Base-by-base conservation (phyloP, 352 stramenopile genomes). In the Globisporangium heterothallicum region DNA sequence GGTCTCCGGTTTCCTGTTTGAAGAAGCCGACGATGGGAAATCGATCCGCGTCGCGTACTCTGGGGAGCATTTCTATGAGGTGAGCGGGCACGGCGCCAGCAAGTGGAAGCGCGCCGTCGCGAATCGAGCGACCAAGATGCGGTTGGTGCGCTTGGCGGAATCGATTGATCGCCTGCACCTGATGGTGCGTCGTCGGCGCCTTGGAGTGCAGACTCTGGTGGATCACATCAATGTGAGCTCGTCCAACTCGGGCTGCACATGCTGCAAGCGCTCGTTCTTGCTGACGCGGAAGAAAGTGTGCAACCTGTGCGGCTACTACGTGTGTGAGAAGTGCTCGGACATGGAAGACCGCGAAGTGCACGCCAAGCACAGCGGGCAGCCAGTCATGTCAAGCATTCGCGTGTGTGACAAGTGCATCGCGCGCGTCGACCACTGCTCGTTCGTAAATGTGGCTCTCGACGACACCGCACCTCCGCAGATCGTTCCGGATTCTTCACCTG, bases 41-140 rank as follows among this genome's bases (percentile, higher is more conserved):
- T 54, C 52, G 18, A 80, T 70, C 30, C 66, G 67, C 24, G 59
- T 84, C 18, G 29, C 70, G 30, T 80, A 77, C 54, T 68, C 71
- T 18, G 72, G 66, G 2, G 67, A 80, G 29, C 52, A 71, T 38
- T 36, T 38, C 19, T 38, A 42, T 26, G 27, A 50, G 13, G 27
- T 43, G 21, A 36, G 30, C 29, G 50, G 29, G 13, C 19, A 2
- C 6, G 32, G 32, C 10, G 12, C 10, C 12, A 18, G 32, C 32
- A 38, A 38, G 6, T 38, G 32, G 32, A 38, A 38, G 32, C 32
- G 32, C 32, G 32, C 32, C 12, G n/a, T 2, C 12, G 42, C 29
- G 14, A 58, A 44, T 22, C 50, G 29, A 0, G 16, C 50, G 0
- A 32, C 25, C 14, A 26, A 27, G 18, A 36, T 44, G 18, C 53